These are phyloP conservation scores for Suillus decipiens DNA, from an alignment of 768 basidiomycete genomes.

Conservation along the genomic window DNA sequence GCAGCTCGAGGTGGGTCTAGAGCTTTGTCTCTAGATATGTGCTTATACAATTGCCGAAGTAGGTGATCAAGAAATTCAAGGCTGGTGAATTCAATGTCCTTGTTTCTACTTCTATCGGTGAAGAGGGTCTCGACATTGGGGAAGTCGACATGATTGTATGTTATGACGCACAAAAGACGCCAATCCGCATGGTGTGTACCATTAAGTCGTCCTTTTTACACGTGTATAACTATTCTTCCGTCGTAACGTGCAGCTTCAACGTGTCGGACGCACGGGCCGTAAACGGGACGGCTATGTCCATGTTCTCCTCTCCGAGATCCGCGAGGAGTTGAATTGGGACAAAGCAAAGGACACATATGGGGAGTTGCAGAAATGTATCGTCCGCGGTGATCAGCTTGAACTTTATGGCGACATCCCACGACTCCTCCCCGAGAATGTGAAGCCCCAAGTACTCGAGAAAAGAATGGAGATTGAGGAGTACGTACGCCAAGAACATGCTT, in stretches of 20 bases:
- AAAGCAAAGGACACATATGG: conserved; percentile 85
- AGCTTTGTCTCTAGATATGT: conserved; percentile 1
- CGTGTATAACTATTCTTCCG: conserved; percentile 11
- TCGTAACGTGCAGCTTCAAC: conserved; percentile 70
- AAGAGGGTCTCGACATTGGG: conserved; percentile 98
- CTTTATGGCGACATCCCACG: conserved; percentile 92
- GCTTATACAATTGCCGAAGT: conserved; percentile 10
- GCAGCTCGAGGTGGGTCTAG: conserved; percentile 74
- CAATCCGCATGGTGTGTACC: conserved; percentile 86
- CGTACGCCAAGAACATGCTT: conserved; percentile 50
- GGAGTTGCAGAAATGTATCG: conserved; percentile 86
- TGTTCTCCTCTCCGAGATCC: conserved; percentile 84
- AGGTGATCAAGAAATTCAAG: conserved; percentile 91
- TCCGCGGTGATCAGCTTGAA: conserved; percentile 83
- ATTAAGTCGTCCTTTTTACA: not conserved
- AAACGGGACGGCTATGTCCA: conserved; percentile 90
- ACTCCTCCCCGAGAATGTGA: conserved; percentile 74
- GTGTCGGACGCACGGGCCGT: conserved; percentile 92
- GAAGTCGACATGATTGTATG: conserved; percentile 96
- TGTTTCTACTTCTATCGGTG: conserved; percentile 95
- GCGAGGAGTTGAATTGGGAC: conserved; percentile 90
- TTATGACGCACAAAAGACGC: conserved; percentile 95
- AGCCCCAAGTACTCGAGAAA: conserved; percentile 78
- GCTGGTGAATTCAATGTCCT: conserved; percentile 85
- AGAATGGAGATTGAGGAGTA: conserved; percentile 81